These are phyloP conservation scores for Saturnispora diversa DNA, from an alignment of 805 yeast genomes.

Conservation along the genomic window DNA sequence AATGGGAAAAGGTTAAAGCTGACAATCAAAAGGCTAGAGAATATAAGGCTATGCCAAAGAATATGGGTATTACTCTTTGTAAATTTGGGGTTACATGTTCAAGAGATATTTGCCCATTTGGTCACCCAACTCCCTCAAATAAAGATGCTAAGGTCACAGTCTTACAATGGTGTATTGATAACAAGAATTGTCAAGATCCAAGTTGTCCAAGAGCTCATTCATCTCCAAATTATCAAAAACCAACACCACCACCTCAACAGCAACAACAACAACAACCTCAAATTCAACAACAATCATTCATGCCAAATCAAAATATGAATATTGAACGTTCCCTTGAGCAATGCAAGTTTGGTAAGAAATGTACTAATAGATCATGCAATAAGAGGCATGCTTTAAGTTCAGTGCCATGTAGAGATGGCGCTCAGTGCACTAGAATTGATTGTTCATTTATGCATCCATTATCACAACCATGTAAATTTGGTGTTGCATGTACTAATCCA, in stretches of 20 bases:
- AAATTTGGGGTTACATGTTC: constrained; percentile 71
- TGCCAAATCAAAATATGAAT: no score
- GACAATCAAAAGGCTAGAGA: constrained; percentile 13
- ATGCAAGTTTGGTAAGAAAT: constrained; percentile 69
- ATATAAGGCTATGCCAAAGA: constrained; percentile 9
- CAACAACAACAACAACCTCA: no score
- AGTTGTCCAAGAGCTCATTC: constrained; percentile 75
- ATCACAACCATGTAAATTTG: constrained; percentile 72
- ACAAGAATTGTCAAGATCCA: constrained; percentile 53
- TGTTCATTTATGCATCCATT: constrained; percentile 81
- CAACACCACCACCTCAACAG: constrained; percentile 21
- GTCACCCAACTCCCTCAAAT: constrained; percentile 87
- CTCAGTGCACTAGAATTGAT: constrained; percentile 66
- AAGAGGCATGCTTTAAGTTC: constrained; percentile 76
- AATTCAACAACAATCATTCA: no score
- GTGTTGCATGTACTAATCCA: constrained; percentile 61
- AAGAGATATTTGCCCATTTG: constrained; percentile 76
- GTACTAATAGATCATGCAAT: constrained; percentile 73
- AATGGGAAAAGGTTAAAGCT: constrained; percentile 50
- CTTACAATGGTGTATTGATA: constrained; percentile 70
- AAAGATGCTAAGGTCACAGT: constrained; percentile 59
- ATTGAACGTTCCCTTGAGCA: constrained; percentile 59
- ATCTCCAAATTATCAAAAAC: constrained; percentile 45
- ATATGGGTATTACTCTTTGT: constrained; percentile 51
- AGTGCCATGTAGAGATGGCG: constrained; percentile 76